Base-by-base conservation (phyloP, 352 stramenopile genomes). In the Chrysophaeum taylorii region DNA sequence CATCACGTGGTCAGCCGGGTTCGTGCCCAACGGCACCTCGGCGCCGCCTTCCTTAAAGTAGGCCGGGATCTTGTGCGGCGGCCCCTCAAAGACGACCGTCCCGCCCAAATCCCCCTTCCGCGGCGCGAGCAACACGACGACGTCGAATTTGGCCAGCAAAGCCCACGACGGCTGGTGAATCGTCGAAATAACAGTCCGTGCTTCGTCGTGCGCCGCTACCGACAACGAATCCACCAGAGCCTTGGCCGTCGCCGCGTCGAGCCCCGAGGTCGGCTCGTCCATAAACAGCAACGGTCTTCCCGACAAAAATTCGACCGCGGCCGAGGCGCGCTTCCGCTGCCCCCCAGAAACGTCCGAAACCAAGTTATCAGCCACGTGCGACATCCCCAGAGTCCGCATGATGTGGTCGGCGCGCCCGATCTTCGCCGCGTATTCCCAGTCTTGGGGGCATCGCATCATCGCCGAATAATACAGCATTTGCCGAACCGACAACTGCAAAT, bases 231-330 rank as follows among this genome's bases (percentile, higher is more conserved):
- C 75, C 80, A 89, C 87, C 50, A 90, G 81, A 39, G 87, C 83
- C 42, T 76, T 61, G 5, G 83, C 85, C 9, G 81, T 80, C 2
- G 78, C 66, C 21, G 69, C 54, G 64, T 78, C 73, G 1, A 66
- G n/a, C 9, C 57, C 57, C 31, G 31, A 43, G 33, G 57, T 66
- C 33, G 57, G 57, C 57, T 79, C 84, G 57, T 92, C 84, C 45
- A 91, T 60, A 69, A 92, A 88, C 38, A 92, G 50, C 52, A 91
- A 77, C 74, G 80, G 87, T 15, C 84, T 84, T 72, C 88, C 85
- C 14, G 80, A 45, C 25, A 89, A 83, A 23, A 92, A 81, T 67
- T 92, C 84, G 0, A 89, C 82, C 54, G 82, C 86, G 64, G 93
- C 92, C 0, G 81, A 85, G 12, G 92, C 79, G 29, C 87, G 76